Evolutionary conservation across 2,329 filamentous ascomycete genomes (phyloP).

Genomic region (Ceratocystis smalleyi): DNA sequence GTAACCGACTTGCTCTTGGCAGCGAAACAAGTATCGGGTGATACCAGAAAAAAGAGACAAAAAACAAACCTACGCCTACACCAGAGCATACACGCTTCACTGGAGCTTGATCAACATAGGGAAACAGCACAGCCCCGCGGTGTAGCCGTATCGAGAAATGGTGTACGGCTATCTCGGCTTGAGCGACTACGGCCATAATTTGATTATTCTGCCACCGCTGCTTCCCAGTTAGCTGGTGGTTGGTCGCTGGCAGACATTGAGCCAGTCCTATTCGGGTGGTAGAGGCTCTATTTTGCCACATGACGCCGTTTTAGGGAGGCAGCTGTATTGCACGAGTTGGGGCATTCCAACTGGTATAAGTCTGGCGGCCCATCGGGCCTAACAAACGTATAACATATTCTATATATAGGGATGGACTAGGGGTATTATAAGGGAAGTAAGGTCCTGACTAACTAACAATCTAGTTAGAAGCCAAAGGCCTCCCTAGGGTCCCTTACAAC

Average conservation of each 20-base stretch:
- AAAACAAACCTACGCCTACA: not conserved
- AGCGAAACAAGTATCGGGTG: not conserved
- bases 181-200: not conserved
- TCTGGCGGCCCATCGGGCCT: not conserved
- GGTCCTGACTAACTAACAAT: constrained; percentile 1
- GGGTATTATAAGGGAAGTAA: not conserved
- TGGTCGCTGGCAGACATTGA: not conserved
- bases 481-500: not conserved
- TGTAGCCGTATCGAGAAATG: not conserved
- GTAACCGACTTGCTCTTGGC: not conserved
- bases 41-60: not conserved
- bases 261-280: not conserved
- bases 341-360: not conserved
- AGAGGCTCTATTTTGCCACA: not conserved
- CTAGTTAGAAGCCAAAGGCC: not conserved
- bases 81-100: not conserved
- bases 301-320: not conserved
- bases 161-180: not conserved
- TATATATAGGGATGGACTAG: constrained; percentile 5
- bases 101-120: not conserved
- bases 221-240: not conserved
- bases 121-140: not conserved
- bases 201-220: not conserved
- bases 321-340: not conserved
- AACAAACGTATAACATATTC: not conserved